These are phyloP conservation scores for Arthrobotrys pseudoclavata DNA, from an alignment of 2,329 filamentous ascomycete genomes.

Conservation along the genomic window DNA sequence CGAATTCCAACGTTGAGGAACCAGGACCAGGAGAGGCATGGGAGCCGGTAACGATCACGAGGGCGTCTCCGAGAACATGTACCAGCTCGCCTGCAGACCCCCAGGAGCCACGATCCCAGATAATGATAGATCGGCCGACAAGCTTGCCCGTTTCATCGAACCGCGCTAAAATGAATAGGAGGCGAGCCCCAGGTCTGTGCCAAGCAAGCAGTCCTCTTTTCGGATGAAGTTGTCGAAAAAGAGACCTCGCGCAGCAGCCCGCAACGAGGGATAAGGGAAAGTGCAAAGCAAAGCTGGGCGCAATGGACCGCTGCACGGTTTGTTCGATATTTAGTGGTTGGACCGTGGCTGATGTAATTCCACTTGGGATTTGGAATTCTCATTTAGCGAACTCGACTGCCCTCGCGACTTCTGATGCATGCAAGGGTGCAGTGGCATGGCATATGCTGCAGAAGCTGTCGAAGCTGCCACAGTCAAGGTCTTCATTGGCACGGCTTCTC, in stretches of 20 bases:
- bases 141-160: conserved; percentile 45
- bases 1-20: conserved; percentile 24
- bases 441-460: conserved; percentile 14
- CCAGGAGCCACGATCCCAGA: conserved; percentile 40
- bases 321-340: conserved; percentile 36
- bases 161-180: conserved; percentile 49
- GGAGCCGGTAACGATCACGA: conserved; percentile 48
- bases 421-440: conserved; percentile 9
- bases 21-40: conserved; percentile 35
- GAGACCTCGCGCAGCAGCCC: conserved; percentile 25
- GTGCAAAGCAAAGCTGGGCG: conserved; percentile 20
- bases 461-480: conserved; percentile 23
- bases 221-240: conserved; percentile 58
- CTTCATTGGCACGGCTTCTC: not conserved
- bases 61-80: conserved; percentile 44
- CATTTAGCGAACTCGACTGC: conserved; percentile 24
- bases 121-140: conserved; percentile 41
- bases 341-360: conserved; percentile 59
- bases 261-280: conserved; percentile 30
- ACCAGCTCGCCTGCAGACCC: conserved; percentile 46
- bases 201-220: conserved; percentile 44
- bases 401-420: conserved; percentile 24
- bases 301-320: conserved; percentile 50
- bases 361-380: conserved; percentile 58
- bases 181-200: conserved; percentile 48